Evolutionary conservation across 2,329 filamentous ascomycete species (phyloP), one percentile per base, ranked within the genome.

Genomic region (Eutypa lata): DNA sequence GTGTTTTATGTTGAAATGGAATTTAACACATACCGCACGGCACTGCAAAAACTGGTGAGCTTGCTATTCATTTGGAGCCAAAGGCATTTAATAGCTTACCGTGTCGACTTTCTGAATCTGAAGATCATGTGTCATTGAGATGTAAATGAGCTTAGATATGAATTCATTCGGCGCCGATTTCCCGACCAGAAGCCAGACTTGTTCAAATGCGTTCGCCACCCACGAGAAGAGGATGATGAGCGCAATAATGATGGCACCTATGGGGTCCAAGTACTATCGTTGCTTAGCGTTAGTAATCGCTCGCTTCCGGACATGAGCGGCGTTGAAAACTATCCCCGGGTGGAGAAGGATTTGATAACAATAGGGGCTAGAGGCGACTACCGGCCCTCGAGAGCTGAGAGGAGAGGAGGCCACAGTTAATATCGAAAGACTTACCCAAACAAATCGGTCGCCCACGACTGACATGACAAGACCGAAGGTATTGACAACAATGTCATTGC

Each of bases 171-270:
- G 80, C n/a, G 83, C 83, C 2, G 80, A 75, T 57, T 83, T 84
- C 50, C 83, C 82, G 1, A 84, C 82, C 5, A 86, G 73, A 22
- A 84, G 73, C 73, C 79, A 82, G 14, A 86, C 79, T 56, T 86
- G 81, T 57, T 85, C 82, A 52, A 80, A 81, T 3, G 82, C 82
- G 47, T 84, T 85, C 49, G 77, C 68, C 11, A 78, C 74, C 82
- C 82, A 86, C 19, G 82, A 85, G 61, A 79, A 78, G 54, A 85
- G 75, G 58, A 86, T 84, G 57, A 85, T 73, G 31, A 84, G 67
- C 6, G 80, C 83, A 51, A 86, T 84, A 49, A 79, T 68, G 38
- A 86, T 81, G 60, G 82, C 82, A 40, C 82, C 82, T 33, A 84
- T 71, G 1, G 82, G 81, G 55, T 85, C 83, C n/a, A 84, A 69